Conservation (phyloP, 2,329 filamentous ascomycete genomes). For the Nannizziopsis arthrosporioides region DNA sequence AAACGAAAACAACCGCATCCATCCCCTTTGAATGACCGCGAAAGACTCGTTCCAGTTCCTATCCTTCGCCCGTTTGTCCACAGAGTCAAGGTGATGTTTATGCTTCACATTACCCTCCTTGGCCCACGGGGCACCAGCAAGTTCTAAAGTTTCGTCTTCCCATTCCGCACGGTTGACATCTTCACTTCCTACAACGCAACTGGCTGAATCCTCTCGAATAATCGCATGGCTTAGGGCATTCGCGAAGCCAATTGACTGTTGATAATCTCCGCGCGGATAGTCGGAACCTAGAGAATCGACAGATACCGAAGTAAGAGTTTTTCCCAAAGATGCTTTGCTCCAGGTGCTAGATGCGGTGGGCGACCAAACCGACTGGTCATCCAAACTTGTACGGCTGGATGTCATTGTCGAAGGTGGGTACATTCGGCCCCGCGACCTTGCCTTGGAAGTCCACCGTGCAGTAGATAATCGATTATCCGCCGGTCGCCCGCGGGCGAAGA, state of each 20-base stretch:
- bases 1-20: slow-evolving; percentile 89
- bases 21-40: slow-evolving; percentile 89
- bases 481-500: slow-evolving; percentile 57
- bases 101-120: slow-evolving; percentile 95
- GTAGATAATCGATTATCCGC: slow-evolving; percentile 52
- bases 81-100: slow-evolving; percentile 85
- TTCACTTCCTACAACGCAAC: slow-evolving; percentile 43
- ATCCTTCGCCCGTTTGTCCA: slow-evolving; percentile 87
- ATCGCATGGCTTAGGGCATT: slow-evolving; percentile 95
- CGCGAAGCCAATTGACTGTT: slow-evolving; percentile 94
- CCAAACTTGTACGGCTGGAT: slow-evolving; percentile 86
- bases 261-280: slow-evolving; percentile 67
- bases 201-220: slow-evolving; percentile 62
- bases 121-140: slow-evolving; percentile 91
- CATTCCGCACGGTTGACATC: slow-evolving; percentile 53
- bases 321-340: slow-evolving; percentile 86
- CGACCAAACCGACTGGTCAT: slow-evolving; percentile 85
- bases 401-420: slow-evolving; percentile 70
- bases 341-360: slow-evolving; percentile 85
- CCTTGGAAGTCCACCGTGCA: slow-evolving; percentile 73
- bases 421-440: slow-evolving; percentile 64
- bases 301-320: slow-evolving; percentile 82
- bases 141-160: slow-evolving; percentile 83
- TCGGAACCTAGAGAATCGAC: slow-evolving; percentile 78
- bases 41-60: slow-evolving; percentile 92